Evolutionary conservation across 2,329 filamentous ascomycete species (phyloP), one percentile per base, ranked within the genome.

Genomic region (Trichoderma brevicompactum): DNA sequence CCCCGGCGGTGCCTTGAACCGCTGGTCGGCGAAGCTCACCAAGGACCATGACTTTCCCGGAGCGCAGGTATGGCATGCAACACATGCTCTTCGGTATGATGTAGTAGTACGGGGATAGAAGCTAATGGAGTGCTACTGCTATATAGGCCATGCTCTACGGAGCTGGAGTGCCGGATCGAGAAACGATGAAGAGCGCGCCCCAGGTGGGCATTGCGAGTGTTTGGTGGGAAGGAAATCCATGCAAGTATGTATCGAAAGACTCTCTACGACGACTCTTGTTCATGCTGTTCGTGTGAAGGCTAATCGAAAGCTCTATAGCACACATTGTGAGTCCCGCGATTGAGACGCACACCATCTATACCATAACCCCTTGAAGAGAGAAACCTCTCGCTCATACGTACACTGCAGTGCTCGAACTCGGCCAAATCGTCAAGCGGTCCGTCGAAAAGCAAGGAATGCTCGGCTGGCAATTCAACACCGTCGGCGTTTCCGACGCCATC

Each of bases 181-280:
- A 95, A 64, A 87, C 89, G 73, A 96, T 98, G 92, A 94, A 94
- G 79, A 94, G 85, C 65, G 90, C 91, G 61, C 92, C 94, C 12
- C 94, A 98, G 69, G 91, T 98, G 32, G 94, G 94, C 65, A 87
- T 97, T 74, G 90, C 93, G 7, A 93, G 91, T 5, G 92, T 97
- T 5, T 97, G 94, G 94, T 98, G 94, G 94, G 93, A 97, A 79
- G 94, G 94, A 34, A 97, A 97, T 75, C 92, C 94, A 43, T 97
- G 94, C 87, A 97, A 97, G 89, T 92, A 78, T 79, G 89, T 84
- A 15, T 40, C 0, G n/a, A 17, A 38, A 7, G 32, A 10, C 2
- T 1, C 2, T 23, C 13, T 32, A 9, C 7, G 10, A 10, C 8
- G 10, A 5, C 9, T 17, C 2, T 13, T n/a, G 4, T 1, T 19